A percentile compares a stretch with the other conserved stretches of the same genome.
phyloP scores from a whole-genome alignment of 169 alveolate species.

The Cryptosporidium xiaoi region DNA sequence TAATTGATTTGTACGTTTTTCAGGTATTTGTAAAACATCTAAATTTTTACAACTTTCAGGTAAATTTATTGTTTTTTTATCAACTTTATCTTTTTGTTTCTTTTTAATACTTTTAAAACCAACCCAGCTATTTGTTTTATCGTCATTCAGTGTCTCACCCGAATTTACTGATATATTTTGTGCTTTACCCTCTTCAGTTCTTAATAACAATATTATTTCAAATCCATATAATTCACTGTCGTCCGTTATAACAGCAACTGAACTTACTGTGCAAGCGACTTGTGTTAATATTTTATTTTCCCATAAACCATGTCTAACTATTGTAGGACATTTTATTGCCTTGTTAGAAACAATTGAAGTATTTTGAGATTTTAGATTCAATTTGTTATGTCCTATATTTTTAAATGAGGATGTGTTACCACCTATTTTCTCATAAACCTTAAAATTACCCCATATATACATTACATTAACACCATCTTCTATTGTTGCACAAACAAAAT shows the following conservation, averaged over 20 bases:
- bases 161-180: conserved; percentile 1
- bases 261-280: conserved; percentile 62
- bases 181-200: conserved; percentile 71
- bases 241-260: conserved; percentile 72
- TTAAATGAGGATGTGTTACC: conserved; percentile 13
- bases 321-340: conserved; percentile 73
- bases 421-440: conserved; percentile 33
- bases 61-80: conserved; percentile 30
- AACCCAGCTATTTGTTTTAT: conserved; percentile 31
- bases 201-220: conserved; percentile 25
- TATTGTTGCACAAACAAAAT: conserved; percentile 64
- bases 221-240: conserved; percentile 70
- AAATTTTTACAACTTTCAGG: conserved; percentile 65
- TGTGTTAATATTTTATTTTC: conserved; percentile 64
- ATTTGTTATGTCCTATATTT: conserved; percentile 15
- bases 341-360: conserved; percentile 14
- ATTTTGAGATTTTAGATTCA: conserved; percentile 41
- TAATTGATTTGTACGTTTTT: conserved; percentile 18
- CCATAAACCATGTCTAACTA: conserved; percentile 65
- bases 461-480: conserved; percentile 71
- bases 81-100: conserved; percentile 32
- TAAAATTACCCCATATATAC: conserved; percentile 73
- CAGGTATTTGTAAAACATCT: conserved; percentile 38
- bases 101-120: conserved; percentile 33
- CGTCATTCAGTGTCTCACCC: conserved; percentile 9